Base-by-base conservation (phyloP, 202 grass and related monocot species). In the Dendrocalamus latiflorus region DNA sequence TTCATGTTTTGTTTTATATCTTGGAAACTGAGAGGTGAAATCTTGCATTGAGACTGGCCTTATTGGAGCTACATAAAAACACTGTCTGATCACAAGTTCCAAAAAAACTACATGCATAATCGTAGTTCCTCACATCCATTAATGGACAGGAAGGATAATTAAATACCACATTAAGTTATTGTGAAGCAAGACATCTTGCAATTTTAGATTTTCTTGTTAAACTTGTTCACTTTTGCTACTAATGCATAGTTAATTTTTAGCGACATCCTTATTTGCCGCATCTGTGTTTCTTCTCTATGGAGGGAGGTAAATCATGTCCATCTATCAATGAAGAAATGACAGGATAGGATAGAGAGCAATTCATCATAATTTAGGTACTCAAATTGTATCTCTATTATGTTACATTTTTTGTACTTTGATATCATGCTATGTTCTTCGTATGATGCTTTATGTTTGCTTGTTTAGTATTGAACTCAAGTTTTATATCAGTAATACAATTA, bases 231-330 rank as follows among this genome's bases (percentile, higher is more conserved):
- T 37, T 71, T 6, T 81, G 38, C 24, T 70, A 72, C 66, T 81
- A 72, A 81, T 70, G 17, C 2, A 38, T n/a, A 72, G 54, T 14
- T 61, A 76, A 17, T 71, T 84, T 55, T 43, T 77, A 89, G 82
- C 33, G 14, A 79, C 83, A 30, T 89, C 87, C 30, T 81, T 89
- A 28, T 70, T 81, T 58, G 45, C 70, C 48, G 82, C 87, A 11
- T 47, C 77, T 71, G 87, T 55, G 16, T 89, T 89, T 71, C 82
- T 89, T 76, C 63, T 89, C 39, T 89, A 85, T 21, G 87, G 87
- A 85, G 87, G 87, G 39, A 89, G 87, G 87, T 89, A 59, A 63
- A n/a, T 26, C 26, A 26, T 26, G 26, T 26, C 26, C 26, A 26
- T 1, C 26, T 26, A 26, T 26, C 26, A 26, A 26, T 26, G 26